Evolutionary conservation across 176 grass and related monocot genomes (phyloP), one percentile per base, ranked within the genome.

Genomic region (Cenchrus purpureus): DNA sequence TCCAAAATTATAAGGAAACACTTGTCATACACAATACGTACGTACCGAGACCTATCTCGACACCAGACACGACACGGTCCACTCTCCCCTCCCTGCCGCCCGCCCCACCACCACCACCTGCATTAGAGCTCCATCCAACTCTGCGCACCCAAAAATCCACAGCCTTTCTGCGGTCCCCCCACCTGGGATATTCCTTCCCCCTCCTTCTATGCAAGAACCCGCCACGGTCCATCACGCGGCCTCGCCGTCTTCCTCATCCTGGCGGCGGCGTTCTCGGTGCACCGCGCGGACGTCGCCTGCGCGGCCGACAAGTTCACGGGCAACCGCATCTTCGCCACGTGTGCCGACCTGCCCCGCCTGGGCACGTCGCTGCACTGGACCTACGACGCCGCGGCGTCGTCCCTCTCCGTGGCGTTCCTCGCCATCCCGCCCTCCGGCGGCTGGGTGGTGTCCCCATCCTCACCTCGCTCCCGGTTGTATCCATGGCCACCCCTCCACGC

Each of bases 311-410:
- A 1, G 19, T 86, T 97, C 87, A 78, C 89, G 1, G 12, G 2
- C 15, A 97, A 92, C 85, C 89, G 69, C 2, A n/a, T 44, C 4
- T 97, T 71, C 87, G 10, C 71, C 10, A 4, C 91, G 12, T 97
- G 94, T 89, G 76, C 64, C 67, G 87, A 94, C 78, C 85, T 97
- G 62, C 29, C 83, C 5, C 51, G 34, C 74, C 91, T 92, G 3
- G 92, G 87, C 52, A 86, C 94, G 9, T 78, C 94, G 12, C 56
- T 97, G 20, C 91, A 97, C 79, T 97, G 87, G 89, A 79, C 89
- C 54, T 94, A 97, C 91, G 83, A 90, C 65, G 25, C 53, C 0
- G 34, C 89, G n/a, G 22, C 70, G 12, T 34, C 79, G 0, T 84
- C 82, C 0, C 89, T 97, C 84, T n/a, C 89, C 11, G 73, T 97